phyloP scores from a whole-genome alignment of 208 protist species.

The Angomonas deanei region DNA sequence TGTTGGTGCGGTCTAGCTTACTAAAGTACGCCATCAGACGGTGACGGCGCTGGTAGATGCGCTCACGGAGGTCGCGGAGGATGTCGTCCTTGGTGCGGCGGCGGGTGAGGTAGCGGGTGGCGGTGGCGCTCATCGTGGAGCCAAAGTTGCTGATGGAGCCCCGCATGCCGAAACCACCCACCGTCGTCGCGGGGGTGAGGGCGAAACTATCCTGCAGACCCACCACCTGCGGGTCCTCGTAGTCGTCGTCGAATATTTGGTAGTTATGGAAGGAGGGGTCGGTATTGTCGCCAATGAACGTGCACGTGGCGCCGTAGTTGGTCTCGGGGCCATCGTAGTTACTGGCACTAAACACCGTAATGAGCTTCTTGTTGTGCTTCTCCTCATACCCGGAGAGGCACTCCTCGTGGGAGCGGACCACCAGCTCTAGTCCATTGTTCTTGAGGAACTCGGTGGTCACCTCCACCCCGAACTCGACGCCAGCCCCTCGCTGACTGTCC shows the following conservation, averaged over 20 bases:
- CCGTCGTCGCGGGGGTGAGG: conserved; percentile 1
- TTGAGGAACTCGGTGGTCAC: conserved; percentile 92
- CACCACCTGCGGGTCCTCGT: conserved; percentile 51
- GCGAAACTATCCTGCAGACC: conserved; percentile 49
- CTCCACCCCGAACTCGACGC: conserved; percentile 93
- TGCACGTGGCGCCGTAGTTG: conserved; percentile 73
- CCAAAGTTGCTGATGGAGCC: conserved; percentile 3
- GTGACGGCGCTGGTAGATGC: conserved; percentile 77
- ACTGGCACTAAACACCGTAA: conserved; percentile 97
- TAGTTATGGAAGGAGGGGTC: conserved; percentile 75
- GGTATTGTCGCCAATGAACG: conserved; percentile 67
- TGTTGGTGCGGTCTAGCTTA: conserved; percentile 85
- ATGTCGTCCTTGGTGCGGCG: conserved; percentile 78
- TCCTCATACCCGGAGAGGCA: conserved; percentile 92
- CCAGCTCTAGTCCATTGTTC: conserved; percentile 90
- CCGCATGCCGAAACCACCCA: neutral
- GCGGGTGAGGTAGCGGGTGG: conserved; percentile 20
- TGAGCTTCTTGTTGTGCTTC: conserved; percentile 86
- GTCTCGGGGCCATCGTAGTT: conserved; percentile 95
- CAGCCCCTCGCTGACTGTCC: conserved; percentile 91
- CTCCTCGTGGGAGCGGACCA: conserved; percentile 95
- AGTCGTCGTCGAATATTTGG: conserved; percentile 71
- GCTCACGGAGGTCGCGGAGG: conserved; percentile 75
- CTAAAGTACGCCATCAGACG: conserved; percentile 83
- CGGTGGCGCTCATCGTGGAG: neutral